phyloP scores from a whole-genome alignment of 176 grass and related monocot species.

The Lolium multiflorum region DNA sequence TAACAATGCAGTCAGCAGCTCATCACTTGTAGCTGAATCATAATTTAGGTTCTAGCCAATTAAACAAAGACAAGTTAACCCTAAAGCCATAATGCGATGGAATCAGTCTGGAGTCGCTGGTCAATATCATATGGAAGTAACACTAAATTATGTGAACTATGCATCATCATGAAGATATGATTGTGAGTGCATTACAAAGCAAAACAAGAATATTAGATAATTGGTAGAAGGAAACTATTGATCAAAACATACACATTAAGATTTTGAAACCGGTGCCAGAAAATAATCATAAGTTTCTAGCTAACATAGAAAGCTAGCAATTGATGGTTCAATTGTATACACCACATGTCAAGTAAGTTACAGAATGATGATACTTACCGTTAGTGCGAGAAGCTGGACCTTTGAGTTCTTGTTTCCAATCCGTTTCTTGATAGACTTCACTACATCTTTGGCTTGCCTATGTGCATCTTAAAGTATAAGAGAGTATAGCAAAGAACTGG shows the following conservation, averaged over 20 bases:
- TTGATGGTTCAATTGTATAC: slow-evolving; percentile 16
- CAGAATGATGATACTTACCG: slow-evolving; percentile 53
- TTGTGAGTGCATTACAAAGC: background rate
- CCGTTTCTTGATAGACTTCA: slow-evolving; percentile 86
- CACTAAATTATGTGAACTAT: slow-evolving; percentile 24
- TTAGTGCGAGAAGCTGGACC: slow-evolving; percentile 82
- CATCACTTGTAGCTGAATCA: background rate
- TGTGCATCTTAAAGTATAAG: slow-evolving; percentile 31
- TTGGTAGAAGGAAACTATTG: background rate
- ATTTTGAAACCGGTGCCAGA: background rate
- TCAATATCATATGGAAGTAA: slow-evolving; percentile 22
- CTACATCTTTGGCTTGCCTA: slow-evolving; percentile 92
- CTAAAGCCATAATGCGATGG: background rate
- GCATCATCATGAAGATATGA: slow-evolving; percentile 3
- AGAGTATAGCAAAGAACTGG: background rate
- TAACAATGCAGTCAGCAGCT: slow-evolving; percentile 2
- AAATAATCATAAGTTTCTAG: background rate
- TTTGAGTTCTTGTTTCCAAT: slow-evolving; percentile 88
- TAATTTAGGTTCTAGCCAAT: slow-evolving; percentile 10
- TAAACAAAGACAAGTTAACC: slow-evolving; percentile 4
- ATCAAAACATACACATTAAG: background rate
- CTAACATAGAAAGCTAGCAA: slow-evolving; percentile 22
- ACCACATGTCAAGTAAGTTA: background rate
- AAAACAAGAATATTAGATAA: background rate
- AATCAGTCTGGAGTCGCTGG: slow-evolving; percentile 9